Base-by-base conservation (phyloP, 768 basidiomycete species). In the Agaricus sinodeliciosus region DNA sequence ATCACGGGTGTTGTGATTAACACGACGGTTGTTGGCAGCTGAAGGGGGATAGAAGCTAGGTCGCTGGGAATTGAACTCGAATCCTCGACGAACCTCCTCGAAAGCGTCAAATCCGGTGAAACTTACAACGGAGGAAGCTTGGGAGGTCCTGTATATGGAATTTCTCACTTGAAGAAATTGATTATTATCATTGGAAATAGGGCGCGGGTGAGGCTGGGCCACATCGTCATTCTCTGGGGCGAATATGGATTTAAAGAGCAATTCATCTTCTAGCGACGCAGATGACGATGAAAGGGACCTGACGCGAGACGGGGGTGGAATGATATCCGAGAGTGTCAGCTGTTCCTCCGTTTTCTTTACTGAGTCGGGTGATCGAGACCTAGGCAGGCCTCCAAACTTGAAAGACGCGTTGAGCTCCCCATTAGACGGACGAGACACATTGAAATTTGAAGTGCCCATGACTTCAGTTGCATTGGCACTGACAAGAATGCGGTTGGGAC, bases 71-170 rank as follows among this genome's bases (percentile, higher is more conserved):
- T 72, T 72, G 63, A 87, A 90, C 62, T 90, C 88, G 56, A 90
- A 91, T 1, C 83, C 86, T 46, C 86, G 77, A 27, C 87, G 72
- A n/a, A 90, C 78, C 61, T 89, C 88, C 16, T 84, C 82, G 57
- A 89, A 91, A 0, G 85, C 84, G 43, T 84, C 81, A 13, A 90
- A 74, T 0, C 88, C 87, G 3, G 69, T 73, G 58, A 91, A 90
- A 63, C 87, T 89, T 47, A 78, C 62, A 2, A 67, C 78, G 0
- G 86, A 88, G 2, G 71, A 65, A 27, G 70, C 71, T 5, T 76
- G 63, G 0, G 78, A 74, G 41, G 68, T 69, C 5, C 58, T 62
- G 59, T 60, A 60, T 55, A 61, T 57, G 60, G 56, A 61, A 18
- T 57, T 66, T 53, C 54, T 69, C 57, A n/a, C 62, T 58, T 43